Conservation (phyloP, 345 rosid genomes). For the Erysimum cheiranthoides region DNA sequence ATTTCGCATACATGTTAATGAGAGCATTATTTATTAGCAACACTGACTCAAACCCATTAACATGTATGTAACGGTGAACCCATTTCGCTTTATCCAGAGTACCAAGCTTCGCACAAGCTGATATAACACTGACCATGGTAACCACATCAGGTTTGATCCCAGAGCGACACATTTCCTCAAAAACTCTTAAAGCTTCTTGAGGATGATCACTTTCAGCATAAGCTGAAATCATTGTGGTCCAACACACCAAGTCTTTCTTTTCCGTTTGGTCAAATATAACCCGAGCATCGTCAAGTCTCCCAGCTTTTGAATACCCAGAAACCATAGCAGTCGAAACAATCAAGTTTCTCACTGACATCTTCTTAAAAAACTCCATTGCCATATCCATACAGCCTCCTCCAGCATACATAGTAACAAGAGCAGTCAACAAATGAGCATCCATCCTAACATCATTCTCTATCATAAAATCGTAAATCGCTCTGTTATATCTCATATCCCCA, state of each 20-base stretch:
- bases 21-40: slow-evolving; percentile 55
- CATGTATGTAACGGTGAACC: slow-evolving; percentile 51
- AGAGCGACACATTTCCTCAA: slow-evolving; percentile 48
- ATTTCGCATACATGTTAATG: slow-evolving; percentile 69
- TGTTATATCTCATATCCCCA: slow-evolving; percentile 53
- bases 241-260: slow-evolving; percentile 62
- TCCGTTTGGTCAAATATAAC: slow-evolving; percentile 53
- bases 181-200: slow-evolving; percentile 60
- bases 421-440: slow-evolving; percentile 55
- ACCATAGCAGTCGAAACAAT: slow-evolving; percentile 59
- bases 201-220: slow-evolving; percentile 71
- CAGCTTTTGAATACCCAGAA: slow-evolving; percentile 56
- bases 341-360: slow-evolving; percentile 48
- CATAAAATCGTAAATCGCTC: slow-evolving; percentile 54
- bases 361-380: slow-evolving; percentile 49
- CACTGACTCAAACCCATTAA: slow-evolving; percentile 47
- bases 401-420: slow-evolving; percentile 59
- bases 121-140: slow-evolving; percentile 60
- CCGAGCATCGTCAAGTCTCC: slow-evolving; percentile 60
- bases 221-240: slow-evolving; percentile 82
- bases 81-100: slow-evolving; percentile 54
- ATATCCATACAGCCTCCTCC: slow-evolving; percentile 56
- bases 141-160: slow-evolving; percentile 56
- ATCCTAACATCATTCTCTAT: slow-evolving; percentile 46
- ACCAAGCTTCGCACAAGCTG: slow-evolving; percentile 59